Evolutionary conservation across 1,284 basidiomycete genomes (phyloP).

Genomic region (Sporisorium scitamineum): DNA sequence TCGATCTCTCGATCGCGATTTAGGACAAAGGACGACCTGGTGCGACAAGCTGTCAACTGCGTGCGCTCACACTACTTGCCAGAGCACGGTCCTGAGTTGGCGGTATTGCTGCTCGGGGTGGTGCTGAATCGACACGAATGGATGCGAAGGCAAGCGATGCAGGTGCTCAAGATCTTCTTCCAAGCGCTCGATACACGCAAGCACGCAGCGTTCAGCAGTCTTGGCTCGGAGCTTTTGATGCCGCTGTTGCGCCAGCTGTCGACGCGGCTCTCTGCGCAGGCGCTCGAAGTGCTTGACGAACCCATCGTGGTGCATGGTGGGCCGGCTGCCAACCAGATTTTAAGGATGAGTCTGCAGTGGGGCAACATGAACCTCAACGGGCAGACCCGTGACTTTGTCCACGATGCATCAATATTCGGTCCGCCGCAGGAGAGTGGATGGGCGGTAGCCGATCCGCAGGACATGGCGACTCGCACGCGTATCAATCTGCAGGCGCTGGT

Average conservation of each 20-base stretch:
- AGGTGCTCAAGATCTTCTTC: conserved; percentile 88
- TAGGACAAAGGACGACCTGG: conserved; percentile 91
- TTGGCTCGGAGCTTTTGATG: conserved; percentile 88
- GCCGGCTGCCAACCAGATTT: conserved; percentile 82
- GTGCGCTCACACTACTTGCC: conserved; percentile 83
- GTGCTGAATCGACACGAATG: conserved; percentile 86
- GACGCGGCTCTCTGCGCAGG: conserved; percentile 84
- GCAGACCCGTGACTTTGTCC: conserved; percentile 48
- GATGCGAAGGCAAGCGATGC: conserved; percentile 85
- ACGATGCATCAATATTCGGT: conserved; percentile 58
- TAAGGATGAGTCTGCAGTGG: conserved; percentile 78
- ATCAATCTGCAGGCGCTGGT: conserved; percentile 63
- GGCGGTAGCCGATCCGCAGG: conserved; percentile 62
- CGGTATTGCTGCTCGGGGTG: conserved; percentile 84
- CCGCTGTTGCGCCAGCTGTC: conserved; percentile 86
- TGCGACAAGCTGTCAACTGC: conserved; percentile 86
- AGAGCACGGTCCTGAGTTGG: conserved; percentile 77
- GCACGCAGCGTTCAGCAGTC: conserved; percentile 75
- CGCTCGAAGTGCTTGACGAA: conserved; percentile 90
- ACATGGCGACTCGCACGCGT: conserved; percentile 56
- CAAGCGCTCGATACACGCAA: conserved; percentile 84
- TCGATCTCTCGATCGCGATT: conserved; percentile 89
- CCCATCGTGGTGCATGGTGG: conserved; percentile 81
- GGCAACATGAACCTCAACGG: conserved; percentile 38
- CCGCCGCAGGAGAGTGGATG: conserved; percentile 62